Conservation (phyloP, 768 basidiomycete species). For the Podaxis sp. region DNA sequence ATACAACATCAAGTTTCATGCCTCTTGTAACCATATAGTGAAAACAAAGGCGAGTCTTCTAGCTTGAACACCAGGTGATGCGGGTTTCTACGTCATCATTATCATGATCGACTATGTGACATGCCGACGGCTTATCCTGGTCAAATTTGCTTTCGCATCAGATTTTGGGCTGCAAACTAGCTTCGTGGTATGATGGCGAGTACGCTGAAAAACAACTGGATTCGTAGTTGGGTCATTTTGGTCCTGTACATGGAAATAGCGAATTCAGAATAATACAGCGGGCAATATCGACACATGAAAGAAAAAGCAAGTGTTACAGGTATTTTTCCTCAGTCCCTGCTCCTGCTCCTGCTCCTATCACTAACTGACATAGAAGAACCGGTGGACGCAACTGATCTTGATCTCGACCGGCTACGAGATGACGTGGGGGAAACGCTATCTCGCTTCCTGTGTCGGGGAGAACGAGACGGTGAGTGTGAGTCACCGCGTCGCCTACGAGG, state of each 20-base stretch:
- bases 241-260: conserved; percentile 2
- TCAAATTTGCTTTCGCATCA: no score
- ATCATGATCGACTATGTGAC: no score
- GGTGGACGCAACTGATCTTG: conserved; percentile 21
- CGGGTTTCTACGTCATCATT: no score
- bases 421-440: conserved; percentile 7
- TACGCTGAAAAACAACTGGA: not conserved
- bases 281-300: not conserved
- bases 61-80: no score
- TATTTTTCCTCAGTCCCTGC: conserved; percentile 13
- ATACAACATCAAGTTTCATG: no score
- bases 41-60: no score
- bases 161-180: not conserved
- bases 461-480: conserved; percentile 23
- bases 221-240: not conserved
- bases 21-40: no score
- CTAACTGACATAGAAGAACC: conserved; percentile 26
- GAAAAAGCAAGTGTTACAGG: not conserved
- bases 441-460: conserved; percentile 21
- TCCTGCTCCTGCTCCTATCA: conserved; percentile 20
- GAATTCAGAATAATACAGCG: not conserved
- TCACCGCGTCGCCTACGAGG: conserved; percentile 14
- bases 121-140: no score
- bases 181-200: not conserved
- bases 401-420: conserved; percentile 9